These are phyloP conservation scores for Podila verticillata DNA, from an alignment of 192 early-diverging fungal genomes.

Conservation along the genomic window DNA sequence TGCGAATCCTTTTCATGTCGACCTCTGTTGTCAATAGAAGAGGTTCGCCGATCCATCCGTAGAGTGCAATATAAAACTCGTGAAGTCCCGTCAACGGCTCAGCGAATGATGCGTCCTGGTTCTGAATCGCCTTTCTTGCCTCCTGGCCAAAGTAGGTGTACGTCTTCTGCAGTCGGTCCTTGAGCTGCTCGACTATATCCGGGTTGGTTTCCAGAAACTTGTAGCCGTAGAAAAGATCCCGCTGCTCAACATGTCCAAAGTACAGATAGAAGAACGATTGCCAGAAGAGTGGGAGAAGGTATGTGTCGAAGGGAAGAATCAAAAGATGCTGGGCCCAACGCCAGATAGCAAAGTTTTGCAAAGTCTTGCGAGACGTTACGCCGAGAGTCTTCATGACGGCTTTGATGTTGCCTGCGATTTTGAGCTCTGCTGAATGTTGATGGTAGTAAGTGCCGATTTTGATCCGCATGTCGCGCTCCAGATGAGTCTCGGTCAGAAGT, in stretches of 20 bases:
- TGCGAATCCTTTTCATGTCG: constrained; percentile 37
- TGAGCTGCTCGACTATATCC: constrained; percentile 45
- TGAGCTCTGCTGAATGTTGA: constrained; percentile 35
- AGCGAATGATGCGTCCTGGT: constrained; percentile 3
- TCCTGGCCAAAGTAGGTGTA: constrained; percentile 52
- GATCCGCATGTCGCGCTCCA: constrained; percentile 47
- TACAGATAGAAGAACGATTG: constrained; percentile 64
- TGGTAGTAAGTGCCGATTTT: constrained; percentile 37
- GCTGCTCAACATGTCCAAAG: constrained; percentile 43
- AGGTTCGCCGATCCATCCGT: constrained; percentile 57
- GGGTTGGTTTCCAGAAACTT: constrained; percentile 52
- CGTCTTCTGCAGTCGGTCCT: constrained; percentile 47
- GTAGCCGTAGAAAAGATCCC: constrained; percentile 38
- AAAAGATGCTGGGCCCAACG: constrained; percentile 60
- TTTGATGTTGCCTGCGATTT: constrained; percentile 33
- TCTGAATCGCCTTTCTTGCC: constrained; percentile 18
- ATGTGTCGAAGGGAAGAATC: constrained; percentile 51
- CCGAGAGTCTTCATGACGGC: constrained; percentile 41
- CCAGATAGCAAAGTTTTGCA: constrained; percentile 60
- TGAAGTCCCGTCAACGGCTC: constrained; percentile 35
- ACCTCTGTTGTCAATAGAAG: constrained; percentile 29
- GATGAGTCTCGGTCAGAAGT: constrained; percentile 50
- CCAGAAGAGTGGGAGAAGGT: constrained; percentile 54
- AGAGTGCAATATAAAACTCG: constrained; percentile 57
- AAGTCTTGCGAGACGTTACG: constrained; percentile 46